phyloP scores from a whole-genome alignment of 148 eudicot genomes.

The Spergularia bocconei region DNA sequence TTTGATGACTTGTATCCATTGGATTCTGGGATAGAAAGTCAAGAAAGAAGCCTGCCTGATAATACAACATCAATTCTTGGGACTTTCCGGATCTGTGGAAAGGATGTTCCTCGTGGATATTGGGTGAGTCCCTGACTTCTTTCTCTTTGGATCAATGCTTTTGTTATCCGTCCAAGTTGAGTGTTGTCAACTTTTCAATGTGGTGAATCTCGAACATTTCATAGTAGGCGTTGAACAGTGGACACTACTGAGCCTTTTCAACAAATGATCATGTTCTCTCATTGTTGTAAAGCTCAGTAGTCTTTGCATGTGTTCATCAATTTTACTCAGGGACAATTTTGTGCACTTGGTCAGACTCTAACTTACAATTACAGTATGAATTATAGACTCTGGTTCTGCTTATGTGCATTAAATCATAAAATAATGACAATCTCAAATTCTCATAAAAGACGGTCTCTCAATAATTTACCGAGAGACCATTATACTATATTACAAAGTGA shows the following conservation, averaged over 20 bases:
- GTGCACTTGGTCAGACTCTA: background rate
- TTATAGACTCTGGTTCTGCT: background rate
- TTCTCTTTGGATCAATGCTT: background rate
- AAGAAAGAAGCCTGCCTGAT: conserved; percentile 36
- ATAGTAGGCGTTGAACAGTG: background rate
- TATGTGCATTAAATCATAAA: no score
- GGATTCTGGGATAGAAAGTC: conserved; percentile 35
- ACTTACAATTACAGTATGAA: background rate
- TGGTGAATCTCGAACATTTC: background rate
- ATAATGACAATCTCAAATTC: no score
- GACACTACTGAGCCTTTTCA: background rate
- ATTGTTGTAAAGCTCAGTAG: background rate
- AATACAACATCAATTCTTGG: conserved; percentile 36
- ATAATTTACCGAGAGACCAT: no score
- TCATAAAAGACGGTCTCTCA: no score
- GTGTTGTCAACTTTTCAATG: background rate
- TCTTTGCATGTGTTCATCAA: background rate
- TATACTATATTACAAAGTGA: no score
- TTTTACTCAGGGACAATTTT: background rate
- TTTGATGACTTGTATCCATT: conserved; percentile 73
- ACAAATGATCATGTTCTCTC: background rate
- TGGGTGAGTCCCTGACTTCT: conserved; percentile 53
- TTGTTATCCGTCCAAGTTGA: background rate
- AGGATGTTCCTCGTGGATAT: conserved; percentile 91
- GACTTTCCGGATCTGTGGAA: conserved; percentile 76